These are phyloP conservation scores for Cryphonectria parasitica DNA, from an alignment of 2,329 filamentous ascomycete species.

Conservation along the genomic window DNA sequence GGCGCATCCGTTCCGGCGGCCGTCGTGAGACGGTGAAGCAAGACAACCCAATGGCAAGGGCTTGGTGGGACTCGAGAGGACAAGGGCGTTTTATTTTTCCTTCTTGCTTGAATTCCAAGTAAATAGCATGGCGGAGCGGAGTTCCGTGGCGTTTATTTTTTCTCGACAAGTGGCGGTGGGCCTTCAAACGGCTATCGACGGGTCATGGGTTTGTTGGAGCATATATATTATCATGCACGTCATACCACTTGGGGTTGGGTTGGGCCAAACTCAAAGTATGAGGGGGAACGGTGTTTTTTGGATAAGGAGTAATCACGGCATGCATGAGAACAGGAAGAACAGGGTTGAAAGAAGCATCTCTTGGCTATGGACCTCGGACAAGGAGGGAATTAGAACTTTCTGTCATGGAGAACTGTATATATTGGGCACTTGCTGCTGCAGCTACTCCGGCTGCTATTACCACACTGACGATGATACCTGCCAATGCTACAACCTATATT, in stretches of 20 bases:
- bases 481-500: not conserved
- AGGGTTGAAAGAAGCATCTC: not conserved
- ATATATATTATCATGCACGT: not conserved
- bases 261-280: not conserved
- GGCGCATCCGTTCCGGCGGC: constrained; percentile 61
- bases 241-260: not conserved
- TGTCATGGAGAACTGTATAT: not conserved
- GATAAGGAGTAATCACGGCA: constrained; percentile 12
- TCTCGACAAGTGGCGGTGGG: not conserved
- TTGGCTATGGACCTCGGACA: not conserved
- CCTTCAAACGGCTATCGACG: no score
- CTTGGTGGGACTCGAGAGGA: no score
- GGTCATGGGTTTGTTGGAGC: not conserved
- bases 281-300: not conserved
- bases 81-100: not conserved
- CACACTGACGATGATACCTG: not conserved
- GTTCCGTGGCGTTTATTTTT: not conserved
- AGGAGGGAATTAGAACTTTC: not conserved
- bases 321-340: not conserved
- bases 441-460: no score
- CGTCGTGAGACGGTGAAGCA: constrained; percentile 34
- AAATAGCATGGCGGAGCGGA: constrained; percentile 9
- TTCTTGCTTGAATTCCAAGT: not conserved
- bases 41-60: no score
- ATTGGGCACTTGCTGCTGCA: not conserved